Conservation (phyloP, 2,329 filamentous ascomycete genomes). For the Colletotrichum truncatum region DNA sequence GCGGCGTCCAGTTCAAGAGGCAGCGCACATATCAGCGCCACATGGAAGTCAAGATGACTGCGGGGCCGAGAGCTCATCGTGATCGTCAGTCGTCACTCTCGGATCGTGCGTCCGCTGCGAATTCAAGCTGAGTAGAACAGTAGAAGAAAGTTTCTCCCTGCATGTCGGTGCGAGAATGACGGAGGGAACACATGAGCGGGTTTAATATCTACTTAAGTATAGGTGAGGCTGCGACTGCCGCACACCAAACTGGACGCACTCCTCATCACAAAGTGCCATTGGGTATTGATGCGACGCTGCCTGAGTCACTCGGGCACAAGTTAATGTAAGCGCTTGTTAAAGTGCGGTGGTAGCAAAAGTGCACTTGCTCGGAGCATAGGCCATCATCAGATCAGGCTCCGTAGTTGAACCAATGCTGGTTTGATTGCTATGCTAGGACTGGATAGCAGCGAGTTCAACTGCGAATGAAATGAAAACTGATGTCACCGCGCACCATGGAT, state of each 20-base stretch:
- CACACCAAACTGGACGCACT: too few relatives aligned
- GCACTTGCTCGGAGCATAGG: too few relatives aligned
- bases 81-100: neutral
- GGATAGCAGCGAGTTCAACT: too few relatives aligned
- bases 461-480: neutral
- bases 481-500: neutral
- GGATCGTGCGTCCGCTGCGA: neutral
- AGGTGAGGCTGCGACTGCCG: neutral
- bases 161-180: too few relatives aligned
- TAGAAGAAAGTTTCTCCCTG: too few relatives aligned
- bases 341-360: too few relatives aligned
- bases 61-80: neutral
- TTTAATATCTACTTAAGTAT: neutral
- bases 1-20: constrained; percentile 18
- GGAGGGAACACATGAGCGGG: neutral
- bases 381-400: neutral
- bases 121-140: too few relatives aligned
- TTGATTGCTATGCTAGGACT: too few relatives aligned
- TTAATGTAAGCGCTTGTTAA: neutral
- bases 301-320: too few relatives aligned
- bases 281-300: too few relatives aligned
- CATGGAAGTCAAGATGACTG: constrained; percentile 12
- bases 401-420: too few relatives aligned
- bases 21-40: constrained; percentile 24
- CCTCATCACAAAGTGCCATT: too few relatives aligned